Base-by-base conservation (phyloP, 2,329 filamentous ascomycete species). In the Apiospora aurea region DNA sequence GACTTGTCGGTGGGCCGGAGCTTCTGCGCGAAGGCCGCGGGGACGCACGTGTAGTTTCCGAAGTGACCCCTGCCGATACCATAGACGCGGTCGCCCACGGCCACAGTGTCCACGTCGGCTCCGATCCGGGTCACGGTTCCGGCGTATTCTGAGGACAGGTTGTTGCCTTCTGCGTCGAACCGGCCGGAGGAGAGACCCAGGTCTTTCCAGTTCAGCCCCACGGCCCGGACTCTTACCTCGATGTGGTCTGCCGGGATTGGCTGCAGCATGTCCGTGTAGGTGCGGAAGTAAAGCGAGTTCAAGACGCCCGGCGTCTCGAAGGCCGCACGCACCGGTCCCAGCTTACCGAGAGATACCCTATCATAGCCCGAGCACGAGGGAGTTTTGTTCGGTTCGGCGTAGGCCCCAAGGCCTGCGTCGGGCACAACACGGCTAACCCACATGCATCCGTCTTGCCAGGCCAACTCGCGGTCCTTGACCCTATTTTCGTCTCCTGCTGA, bases 241-340 rank as follows among this genome's bases (percentile, higher is more conserved):
- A 81, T 78, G 26, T 70, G 76, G 46, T 75, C 75, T 3, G 34
- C 11, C 2, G 71, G 74, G 1, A 78, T 73, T 8, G 74, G 75
- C 43, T 53, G 38, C 69, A 53, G 70, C 10, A 75, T 64, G 24
- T 78, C 78, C 29, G 69, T 74, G 53, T 76, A 75, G 0, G 76
- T 71, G 49, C 57, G 57, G 71, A 78, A 81, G 67, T 76, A 80
- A 4, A 80, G 64, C 2, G 78, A 80, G 10, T 73, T 74, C 2
- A 80, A 73, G 0, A 80, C 61, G 11, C 80, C 80, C 0, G 78
- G 75, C 0, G 75, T 79, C 41, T 76, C 76, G 51, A 81, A 80
- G 4, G 70, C 76, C 13, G 75, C 79, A 2, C 76, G 72, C 2
- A 79, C 68, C n/a, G 75, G 69, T 2, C 73, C 74, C 26, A 77